Evolutionary conservation across 2,329 filamentous ascomycete genomes (phyloP), one percentile per base, ranked within the genome.

Genomic region (Paracorniculantispora psalliotae): DNA sequence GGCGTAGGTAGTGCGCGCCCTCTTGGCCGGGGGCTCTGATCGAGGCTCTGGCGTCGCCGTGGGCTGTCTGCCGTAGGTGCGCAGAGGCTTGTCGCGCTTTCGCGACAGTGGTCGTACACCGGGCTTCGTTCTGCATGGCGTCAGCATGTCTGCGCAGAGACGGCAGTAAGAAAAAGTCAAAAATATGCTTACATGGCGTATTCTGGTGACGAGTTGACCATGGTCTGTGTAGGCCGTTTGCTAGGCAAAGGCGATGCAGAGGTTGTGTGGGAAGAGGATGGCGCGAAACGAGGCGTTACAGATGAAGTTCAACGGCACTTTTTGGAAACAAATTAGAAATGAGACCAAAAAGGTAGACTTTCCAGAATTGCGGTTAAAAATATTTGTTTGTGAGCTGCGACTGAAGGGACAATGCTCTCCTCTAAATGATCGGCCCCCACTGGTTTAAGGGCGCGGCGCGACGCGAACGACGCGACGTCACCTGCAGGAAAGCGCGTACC

Each of bases 31-130:
- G 0, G 67, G 65, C 9, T 72, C 68, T n/a, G 49, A 61, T 37
- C 63, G 61, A 9, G 64, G 46, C 39, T 70, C 68, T 4, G 65
- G 59, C 9, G 64, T 65, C 15, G 68, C 37, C 7, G 63, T 62
- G 9, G 63, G 56, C 35, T 72, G 70, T 61, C 72, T 75, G 46
- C 75, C 73, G 44, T 78, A 78, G 13, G 76, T 78, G 59, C 73
- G 71, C 15, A 76, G 63, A 4, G 70, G 67, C 60, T 72, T 74
- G 54, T 67, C 67, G 54, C 72, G 69, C 39, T 67, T 67, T 58
- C 67, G 68, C 21, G 67, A 56, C 9, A 59, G 59, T 17, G 61
- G 63, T 33, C 63, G 49, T 41, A 69, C 63, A 57, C 66, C 64
- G 7, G 61, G 65, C 54, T 71, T 70, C n/a, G 69, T 70, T 69